Base-by-base conservation (phyloP, 148 eudicot species). In the Fagopyrum homotropicum region DNA sequence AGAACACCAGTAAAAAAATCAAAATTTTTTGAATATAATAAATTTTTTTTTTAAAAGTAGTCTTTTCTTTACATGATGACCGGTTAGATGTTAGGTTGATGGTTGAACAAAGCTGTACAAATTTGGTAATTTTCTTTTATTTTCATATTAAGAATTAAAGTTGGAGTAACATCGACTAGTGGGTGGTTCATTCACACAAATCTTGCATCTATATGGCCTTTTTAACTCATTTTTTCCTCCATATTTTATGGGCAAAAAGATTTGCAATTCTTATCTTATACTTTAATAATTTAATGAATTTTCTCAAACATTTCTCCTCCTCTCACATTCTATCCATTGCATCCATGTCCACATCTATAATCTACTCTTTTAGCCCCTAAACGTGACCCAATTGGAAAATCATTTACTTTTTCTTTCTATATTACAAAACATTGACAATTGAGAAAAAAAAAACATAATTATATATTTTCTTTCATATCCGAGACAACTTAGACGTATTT, bases 181-280 rank as follows among this genome's bases (percentile, higher is more conserved):
- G 43, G 68, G 26, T 61, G 43, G 68, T 61, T 61, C 68, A 29
- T 9, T 61, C 68, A 61, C 68, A 61, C 68, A 61, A 61, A 61
- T 61, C 68, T 29, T 61, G 68, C 68, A 61, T 61, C 30, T 57
- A 61, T 61, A 26, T 26, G 6, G 30, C 12, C 68, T 61, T 61
- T 61, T 59, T 22, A 22, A 59, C 2, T 59, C 12, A 26, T 59
- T 56, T 56, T 17, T 17, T 55, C 35, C 35, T 22, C 16, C n/a
- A 15, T 54, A 54, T 22, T 19, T 61, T 26, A 61, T 61, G 63
- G 63, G 9, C 57, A 57, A 57, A 17, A 9, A 57, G 30, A 57
- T 57, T 61, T 26, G 68, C 44, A 61, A 26, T 61, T 61, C 43
- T 61, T 9, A 16, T 29, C 68, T 4, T 35, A 35, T 35, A 29